These are phyloP conservation scores for Avena insularis DNA, from an alignment of 176 grass and related monocot species.

Conservation along the genomic window DNA sequence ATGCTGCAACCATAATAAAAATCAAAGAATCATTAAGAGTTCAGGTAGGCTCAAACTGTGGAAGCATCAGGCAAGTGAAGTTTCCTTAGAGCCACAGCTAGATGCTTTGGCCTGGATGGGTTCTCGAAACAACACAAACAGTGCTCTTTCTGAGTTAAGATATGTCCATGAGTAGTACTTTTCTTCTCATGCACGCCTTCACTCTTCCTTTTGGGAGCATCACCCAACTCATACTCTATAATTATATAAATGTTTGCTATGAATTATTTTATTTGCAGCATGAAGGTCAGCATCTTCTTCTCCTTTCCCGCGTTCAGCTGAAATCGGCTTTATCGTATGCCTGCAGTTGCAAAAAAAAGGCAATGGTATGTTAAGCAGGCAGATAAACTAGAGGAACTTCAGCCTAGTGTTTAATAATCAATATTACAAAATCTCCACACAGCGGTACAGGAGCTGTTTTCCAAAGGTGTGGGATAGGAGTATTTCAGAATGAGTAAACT, in stretches of 20 bases:
- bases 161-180: slow-evolving; percentile 25
- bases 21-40: background rate
- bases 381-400: background rate
- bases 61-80: slow-evolving; percentile 88
- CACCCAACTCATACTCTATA: slow-evolving; percentile 82
- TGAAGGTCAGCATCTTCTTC: slow-evolving; percentile 83
- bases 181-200: slow-evolving; percentile 39
- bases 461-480: background rate
- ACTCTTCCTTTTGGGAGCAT: slow-evolving; percentile 50
- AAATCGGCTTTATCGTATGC: slow-evolving; percentile 45
- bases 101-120: slow-evolving; percentile 82
- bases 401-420: background rate
- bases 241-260: slow-evolving; percentile 68
- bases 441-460: background rate
- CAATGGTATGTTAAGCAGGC: background rate
- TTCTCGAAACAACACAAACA: slow-evolving; percentile 91
- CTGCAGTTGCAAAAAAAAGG: slow-evolving; percentile 44
- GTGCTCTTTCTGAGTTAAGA: slow-evolving; percentile 77
- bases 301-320: slow-evolving; percentile 57
- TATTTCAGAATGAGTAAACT: background rate
- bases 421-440: background rate
- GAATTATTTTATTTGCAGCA: slow-evolving; percentile 75
- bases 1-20: slow-evolving; percentile 59
- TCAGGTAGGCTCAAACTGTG: slow-evolving; percentile 60
- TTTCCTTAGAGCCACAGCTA: slow-evolving; percentile 30